phyloP scores from a whole-genome alignment of 176 grass and related monocot genomes.

The Stipa capillata region DNA sequence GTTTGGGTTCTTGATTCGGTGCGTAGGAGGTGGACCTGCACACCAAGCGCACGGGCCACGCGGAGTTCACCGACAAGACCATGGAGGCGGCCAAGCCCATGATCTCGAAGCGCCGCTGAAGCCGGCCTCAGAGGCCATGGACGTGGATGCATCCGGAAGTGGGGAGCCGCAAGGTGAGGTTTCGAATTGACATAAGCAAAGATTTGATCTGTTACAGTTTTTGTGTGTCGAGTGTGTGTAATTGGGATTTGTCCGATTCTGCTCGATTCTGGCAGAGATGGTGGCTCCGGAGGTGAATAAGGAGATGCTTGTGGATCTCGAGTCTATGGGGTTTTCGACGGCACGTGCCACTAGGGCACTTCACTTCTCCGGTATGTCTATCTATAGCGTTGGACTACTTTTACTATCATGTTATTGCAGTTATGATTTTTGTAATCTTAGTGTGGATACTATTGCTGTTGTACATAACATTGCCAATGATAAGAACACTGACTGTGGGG shows the following conservation, averaged over 20 bases:
- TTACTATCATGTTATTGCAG: background rate
- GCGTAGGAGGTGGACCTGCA: constrained; percentile 85
- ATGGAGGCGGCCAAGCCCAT: constrained; percentile 83
- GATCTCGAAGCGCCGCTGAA: constrained; percentile 58
- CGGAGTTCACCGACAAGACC: constrained; percentile 74
- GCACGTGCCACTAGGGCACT: constrained; percentile 88
- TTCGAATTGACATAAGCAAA: background rate
- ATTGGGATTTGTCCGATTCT: background rate
- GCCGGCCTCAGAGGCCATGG: constrained; percentile 28
- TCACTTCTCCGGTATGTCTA: constrained; percentile 76
- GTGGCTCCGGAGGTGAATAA: constrained; percentile 76
- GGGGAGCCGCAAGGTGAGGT: constrained; percentile 45
- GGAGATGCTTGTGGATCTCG: constrained; percentile 65
- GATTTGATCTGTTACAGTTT: background rate
- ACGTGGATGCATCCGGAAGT: constrained; percentile 36
- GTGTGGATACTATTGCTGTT: background rate
- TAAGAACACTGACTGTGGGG: background rate
- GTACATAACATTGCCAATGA: background rate
- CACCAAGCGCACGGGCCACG: constrained; percentile 92
- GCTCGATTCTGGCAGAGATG: constrained; percentile 54
- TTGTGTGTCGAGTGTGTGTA: background rate
- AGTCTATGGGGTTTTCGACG: constrained; percentile 72
- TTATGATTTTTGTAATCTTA: too few species aligned
- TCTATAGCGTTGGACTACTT: background rate
- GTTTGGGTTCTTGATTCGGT: constrained; percentile 1